phyloP scores from a whole-genome alignment of 2,329 filamentous ascomycete species.

The Metarhizium robertsii region DNA sequence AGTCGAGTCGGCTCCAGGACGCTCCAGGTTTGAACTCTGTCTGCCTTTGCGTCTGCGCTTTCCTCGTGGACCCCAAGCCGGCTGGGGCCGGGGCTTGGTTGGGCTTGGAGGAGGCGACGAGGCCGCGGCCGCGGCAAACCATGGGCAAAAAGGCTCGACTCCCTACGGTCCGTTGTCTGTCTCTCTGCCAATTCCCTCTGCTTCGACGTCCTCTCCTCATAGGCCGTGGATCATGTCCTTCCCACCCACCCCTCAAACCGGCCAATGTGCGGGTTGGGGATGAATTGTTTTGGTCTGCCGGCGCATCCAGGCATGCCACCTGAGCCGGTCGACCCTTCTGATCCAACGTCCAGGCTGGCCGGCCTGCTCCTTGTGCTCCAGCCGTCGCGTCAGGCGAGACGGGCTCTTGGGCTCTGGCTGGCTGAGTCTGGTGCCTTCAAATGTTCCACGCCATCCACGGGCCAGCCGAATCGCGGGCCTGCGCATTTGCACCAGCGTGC shows the following conservation, averaged over 20 bases:
- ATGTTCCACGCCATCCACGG: not conserved
- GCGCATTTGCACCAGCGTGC: not conserved
- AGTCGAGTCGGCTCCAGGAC: not conserved
- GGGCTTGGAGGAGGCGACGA: not conserved
- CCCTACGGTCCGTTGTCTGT: not conserved
- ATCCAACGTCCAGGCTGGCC: not conserved
- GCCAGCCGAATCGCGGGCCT: not conserved
- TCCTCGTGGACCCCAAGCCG: not conserved
- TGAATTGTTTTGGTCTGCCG: not conserved
- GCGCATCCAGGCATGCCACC: not conserved
- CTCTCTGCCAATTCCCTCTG: not conserved
- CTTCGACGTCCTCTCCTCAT: not conserved
- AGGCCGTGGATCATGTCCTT: not conserved
- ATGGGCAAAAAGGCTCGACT: not conserved
- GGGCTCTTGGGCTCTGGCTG: not conserved
- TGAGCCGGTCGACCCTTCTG: not conserved
- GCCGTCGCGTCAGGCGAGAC: not conserved
- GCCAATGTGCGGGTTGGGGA: not conserved
- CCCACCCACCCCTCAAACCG: conserved; percentile 1
- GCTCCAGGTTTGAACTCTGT: too few species aligned
- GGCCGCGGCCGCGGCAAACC: not conserved
- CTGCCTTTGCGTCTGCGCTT: too few species aligned
- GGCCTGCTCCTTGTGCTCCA: not conserved
- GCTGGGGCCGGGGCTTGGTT: not conserved
- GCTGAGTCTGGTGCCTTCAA: not conserved